Conservation (phyloP, 768 basidiomycete genomes). For the Coprinellus micaceus region DNA sequence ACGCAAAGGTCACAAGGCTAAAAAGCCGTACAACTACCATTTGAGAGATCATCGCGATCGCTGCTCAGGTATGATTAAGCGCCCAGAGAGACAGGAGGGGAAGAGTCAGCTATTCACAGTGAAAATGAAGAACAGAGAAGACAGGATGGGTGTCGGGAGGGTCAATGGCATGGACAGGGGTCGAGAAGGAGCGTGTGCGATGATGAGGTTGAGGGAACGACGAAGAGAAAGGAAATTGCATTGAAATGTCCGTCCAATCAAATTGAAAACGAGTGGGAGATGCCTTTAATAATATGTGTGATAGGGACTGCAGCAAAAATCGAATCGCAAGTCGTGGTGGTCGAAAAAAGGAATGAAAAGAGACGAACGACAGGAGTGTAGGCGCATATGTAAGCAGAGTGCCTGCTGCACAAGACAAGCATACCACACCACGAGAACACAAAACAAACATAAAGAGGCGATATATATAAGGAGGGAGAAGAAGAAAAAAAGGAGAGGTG, state of each 20-base stretch:
- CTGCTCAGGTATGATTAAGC: too few species aligned
- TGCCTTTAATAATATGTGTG: conserved; percentile 9
- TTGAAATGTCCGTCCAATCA: conserved; percentile 14
- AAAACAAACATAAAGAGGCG: background rate
- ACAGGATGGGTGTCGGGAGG: background rate
- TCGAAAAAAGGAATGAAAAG: conserved; percentile 15
- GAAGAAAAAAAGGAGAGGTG: conserved; percentile 4
- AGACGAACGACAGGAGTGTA: conserved; percentile 13
- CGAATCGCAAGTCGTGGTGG: background rate
- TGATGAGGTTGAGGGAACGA: background rate
- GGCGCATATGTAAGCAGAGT: background rate
- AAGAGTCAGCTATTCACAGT: background rate
- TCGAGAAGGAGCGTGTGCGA: conserved; percentile 2
- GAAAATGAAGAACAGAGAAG: background rate
- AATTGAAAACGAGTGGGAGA: conserved; percentile 9
- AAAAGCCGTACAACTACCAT: too few species aligned
- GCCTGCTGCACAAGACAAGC: conserved; percentile 1
- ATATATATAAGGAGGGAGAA: conserved; percentile 5
- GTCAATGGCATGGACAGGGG: conserved; percentile 7
- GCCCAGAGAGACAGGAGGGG: background rate
- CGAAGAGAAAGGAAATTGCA: conserved; percentile 8
- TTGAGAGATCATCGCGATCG: too few species aligned
- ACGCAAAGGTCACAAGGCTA: too few species aligned
- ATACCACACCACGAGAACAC: conserved; percentile 1
- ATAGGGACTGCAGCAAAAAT: conserved; percentile 1